Base-by-base conservation (phyloP, 176 grass and related monocot genomes). In the Eremochloa ophiuroides region DNA sequence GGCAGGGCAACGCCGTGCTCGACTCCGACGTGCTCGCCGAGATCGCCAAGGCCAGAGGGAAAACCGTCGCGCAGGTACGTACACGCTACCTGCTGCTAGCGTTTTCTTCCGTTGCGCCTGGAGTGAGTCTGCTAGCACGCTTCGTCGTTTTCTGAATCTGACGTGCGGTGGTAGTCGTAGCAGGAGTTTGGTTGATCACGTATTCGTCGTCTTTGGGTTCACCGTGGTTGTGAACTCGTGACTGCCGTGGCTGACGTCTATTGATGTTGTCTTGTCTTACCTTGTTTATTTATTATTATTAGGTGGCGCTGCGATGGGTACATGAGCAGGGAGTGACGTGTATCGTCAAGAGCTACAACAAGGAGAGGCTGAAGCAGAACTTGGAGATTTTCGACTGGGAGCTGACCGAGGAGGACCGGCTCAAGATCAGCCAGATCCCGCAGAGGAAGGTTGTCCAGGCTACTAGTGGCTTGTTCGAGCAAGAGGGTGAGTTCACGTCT, bases 61-160 rank as follows among this genome's bases (percentile, higher is more conserved):
- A 90, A 42, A 90, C 33, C 60, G 16, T 88, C 6, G 85, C 90
- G 8, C 93, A 93, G 87, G 91, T 93, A 70, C n/a, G n/a, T n/a
- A n/a, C n/a, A n/a, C n/a, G n/a, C n/a, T n/a, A n/a, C n/a, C n/a
- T n/a, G n/a, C n/a, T n/a, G n/a, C n/a, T n/a, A n/a, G n/a, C n/a
- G n/a, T n/a, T n/a, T n/a, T n/a, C n/a, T n/a, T n/a, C n/a, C n/a
- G n/a, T n/a, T n/a, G n/a, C n/a, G n/a, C n/a, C n/a, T n/a, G n/a
- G n/a, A n/a, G n/a, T n/a, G n/a, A n/a, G n/a, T n/a, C n/a, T n/a
- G n/a, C n/a, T n/a, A n/a, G n/a, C n/a, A n/a, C n/a, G n/a, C n/a
- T n/a, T n/a, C n/a, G n/a, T n/a, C n/a, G n/a, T n/a, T n/a, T n/a
- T n/a, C n/a, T n/a, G n/a, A n/a, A n/a, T n/a, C n/a, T n/a, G n/a